Base-by-base conservation (phyloP, 768 basidiomycete species). In the Phaffia tasmanica region DNA sequence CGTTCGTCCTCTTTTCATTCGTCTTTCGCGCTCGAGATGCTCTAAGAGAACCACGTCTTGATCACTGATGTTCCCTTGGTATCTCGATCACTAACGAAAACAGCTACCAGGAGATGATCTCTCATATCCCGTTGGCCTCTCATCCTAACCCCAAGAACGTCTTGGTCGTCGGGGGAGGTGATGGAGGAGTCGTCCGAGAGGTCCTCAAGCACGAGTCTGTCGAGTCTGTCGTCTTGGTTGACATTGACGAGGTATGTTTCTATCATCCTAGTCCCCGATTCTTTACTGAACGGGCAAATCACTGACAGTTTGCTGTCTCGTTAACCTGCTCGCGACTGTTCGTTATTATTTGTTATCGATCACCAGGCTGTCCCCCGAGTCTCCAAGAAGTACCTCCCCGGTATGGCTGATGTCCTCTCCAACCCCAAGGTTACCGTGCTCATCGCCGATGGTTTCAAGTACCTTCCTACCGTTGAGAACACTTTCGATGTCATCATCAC, bases 101-200 rank as follows among this genome's bases (percentile, higher is more conserved):
- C 72, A 95, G 91, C 15, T 97, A 98, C 78, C 92, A 97, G 74
- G 94, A 99, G 79, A 95, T 98, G 94, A 98, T 99, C 73, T 83
- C 94, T 6, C 94, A 98, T 78, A 79, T 99, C 62, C 95, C 95
- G 21, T 81, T 98, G 70, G 86, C 89, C 18, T 90, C 86, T 69
- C 95, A 99, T 77, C 94, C 95, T 27, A 88, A 95, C 80, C 95
- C 94, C 0, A 87, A 88, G 78, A 85, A 86, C 73, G 94, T 98
- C 21, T 85, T 99, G 46, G 95, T 99, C 67, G 93, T 99, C 69
- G 95, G 95, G 57, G 95, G 94, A 59, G 95, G 95, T 32, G 95
- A 99, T 76, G 95, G 95, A 51, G 95, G 94, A 71, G 94, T 98
- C 70, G 89, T 99, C 53, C 86, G 94, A 57, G 94, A 99, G 77